Conservation (phyloP, 2,329 filamentous ascomycete species). For the Daldinia sp. region DNA sequence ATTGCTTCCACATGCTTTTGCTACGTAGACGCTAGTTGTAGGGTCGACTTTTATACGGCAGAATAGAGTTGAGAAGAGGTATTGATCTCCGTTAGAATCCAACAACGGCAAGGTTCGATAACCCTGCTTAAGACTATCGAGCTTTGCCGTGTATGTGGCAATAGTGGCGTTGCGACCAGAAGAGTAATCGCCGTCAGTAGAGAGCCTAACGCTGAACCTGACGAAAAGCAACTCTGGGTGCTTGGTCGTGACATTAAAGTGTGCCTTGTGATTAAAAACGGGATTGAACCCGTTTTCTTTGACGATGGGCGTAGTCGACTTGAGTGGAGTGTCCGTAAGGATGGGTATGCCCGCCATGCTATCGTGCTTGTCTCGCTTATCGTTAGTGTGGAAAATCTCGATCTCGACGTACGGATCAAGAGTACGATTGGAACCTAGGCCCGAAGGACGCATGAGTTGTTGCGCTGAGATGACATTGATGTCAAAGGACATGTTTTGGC, state of each 20-base stretch:
- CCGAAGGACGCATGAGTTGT: constrained; percentile 85
- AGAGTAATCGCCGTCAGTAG: constrained; percentile 75
- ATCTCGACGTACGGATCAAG: constrained; percentile 96
- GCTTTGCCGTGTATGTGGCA: constrained; percentile 91
- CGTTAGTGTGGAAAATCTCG: constrained; percentile 92
- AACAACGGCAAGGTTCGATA: constrained; percentile 92
- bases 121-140: constrained; percentile 86
- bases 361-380: constrained; percentile 87
- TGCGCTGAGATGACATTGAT: constrained; percentile 94
- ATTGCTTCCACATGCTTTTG: constrained; percentile 51
- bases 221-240: constrained; percentile 94
- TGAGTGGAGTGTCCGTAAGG: constrained; percentile 68
- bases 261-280: constrained; percentile 80
- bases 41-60: constrained; percentile 79
- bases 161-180: constrained; percentile 71
- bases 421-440: constrained; percentile 73
- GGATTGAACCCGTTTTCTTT: constrained; percentile 94
- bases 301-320: constrained; percentile 80
- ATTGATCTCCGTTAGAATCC: constrained; percentile 89
- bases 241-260: constrained; percentile 88
- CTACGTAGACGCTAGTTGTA: constrained; percentile 64
- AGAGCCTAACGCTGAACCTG: constrained; percentile 90
- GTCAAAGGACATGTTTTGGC: constrained; percentile 83
- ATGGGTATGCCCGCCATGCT: constrained; percentile 65
- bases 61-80: constrained; percentile 93